Evolutionary conservation across 352 stramenopile species (phyloP).

Genomic region (Pythium folliculosum): DNA sequence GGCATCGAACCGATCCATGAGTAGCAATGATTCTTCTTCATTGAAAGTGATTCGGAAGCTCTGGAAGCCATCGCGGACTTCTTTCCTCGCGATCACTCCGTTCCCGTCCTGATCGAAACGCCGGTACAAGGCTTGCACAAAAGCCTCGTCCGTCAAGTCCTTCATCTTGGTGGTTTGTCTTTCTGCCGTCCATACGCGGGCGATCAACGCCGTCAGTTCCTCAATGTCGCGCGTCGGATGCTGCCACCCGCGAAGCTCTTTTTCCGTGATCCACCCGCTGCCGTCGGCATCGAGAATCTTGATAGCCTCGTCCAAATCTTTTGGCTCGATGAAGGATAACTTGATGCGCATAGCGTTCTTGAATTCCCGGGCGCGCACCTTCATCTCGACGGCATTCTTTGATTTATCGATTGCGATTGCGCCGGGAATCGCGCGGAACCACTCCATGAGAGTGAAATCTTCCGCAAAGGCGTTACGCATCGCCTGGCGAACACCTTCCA

Average conservation of each 20-base stretch:
- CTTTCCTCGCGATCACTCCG: constrained; percentile 50
- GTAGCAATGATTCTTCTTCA: constrained; percentile 37
- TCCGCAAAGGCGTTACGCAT: constrained; percentile 24
- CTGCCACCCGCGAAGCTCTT: constrained; percentile 51
- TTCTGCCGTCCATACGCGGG: constrained; percentile 35
- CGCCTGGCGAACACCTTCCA: constrained; percentile 31
- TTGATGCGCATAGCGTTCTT: constrained; percentile 46
- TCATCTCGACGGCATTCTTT: constrained; percentile 26
- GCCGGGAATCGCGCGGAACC: constrained; percentile 54
- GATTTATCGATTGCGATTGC: constrained; percentile 24
- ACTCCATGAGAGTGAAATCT: constrained; percentile 33
- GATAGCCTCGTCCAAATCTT: constrained; percentile 39
- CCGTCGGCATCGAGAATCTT: constrained; percentile 53
- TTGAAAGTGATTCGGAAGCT: constrained; percentile 44
- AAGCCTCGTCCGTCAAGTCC: constrained; percentile 15
- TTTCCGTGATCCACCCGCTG: constrained; percentile 71
- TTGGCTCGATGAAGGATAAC: constrained; percentile 22
- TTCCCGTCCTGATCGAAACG: constrained; percentile 67
- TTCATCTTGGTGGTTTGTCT: constrained; percentile 10
- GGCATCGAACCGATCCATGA: constrained; percentile 59
- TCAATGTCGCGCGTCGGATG: constrained; percentile 64
- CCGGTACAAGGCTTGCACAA: constrained; percentile 41
- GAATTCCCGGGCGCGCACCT: constrained; percentile 60
- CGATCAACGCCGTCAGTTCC: constrained; percentile 49
- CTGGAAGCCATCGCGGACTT: constrained; percentile 52